Evolutionary conservation across 2,329 filamentous ascomycete genomes (phyloP).

Genomic region (Colletotrichum sp.): DNA sequence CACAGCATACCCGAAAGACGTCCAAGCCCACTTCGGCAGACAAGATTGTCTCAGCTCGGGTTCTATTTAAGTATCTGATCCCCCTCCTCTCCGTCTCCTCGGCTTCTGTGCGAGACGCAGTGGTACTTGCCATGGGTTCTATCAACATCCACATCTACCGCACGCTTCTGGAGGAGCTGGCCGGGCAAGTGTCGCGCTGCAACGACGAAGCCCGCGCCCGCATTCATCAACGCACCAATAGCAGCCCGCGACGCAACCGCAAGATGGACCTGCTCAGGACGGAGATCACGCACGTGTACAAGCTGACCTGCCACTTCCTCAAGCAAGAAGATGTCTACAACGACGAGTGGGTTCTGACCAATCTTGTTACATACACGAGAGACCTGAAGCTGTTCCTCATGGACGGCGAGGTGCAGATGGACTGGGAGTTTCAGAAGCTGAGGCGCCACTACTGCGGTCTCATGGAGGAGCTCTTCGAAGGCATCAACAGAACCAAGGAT

Average conservation of each 20-base stretch:
- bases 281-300: constrained; percentile 96
- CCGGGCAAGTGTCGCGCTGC: constrained; percentile 84
- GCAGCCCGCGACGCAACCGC: constrained; percentile 79
- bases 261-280: constrained; percentile 88
- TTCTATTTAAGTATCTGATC: constrained; percentile 90
- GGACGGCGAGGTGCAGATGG: constrained; percentile 91
- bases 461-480: constrained; percentile 91
- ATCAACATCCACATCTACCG: constrained; percentile 96
- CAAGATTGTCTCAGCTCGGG: constrained; percentile 86
- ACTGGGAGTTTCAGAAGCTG: constrained; percentile 92
- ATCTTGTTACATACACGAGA: constrained; percentile 87
- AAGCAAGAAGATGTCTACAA: constrained; percentile 78
- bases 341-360: constrained; percentile 89
- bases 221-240: constrained; percentile 85
- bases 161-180: constrained; percentile 86
- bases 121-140: constrained; percentile 89
- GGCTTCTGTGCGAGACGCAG: constrained; percentile 83
- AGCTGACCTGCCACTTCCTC: constrained; percentile 89
- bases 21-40: constrained; percentile 70
- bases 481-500: constrained; percentile 84
- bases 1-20: constrained; percentile 85
- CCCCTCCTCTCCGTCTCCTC: constrained; percentile 84
- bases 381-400: constrained; percentile 94
- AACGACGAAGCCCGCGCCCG: constrained; percentile 87
- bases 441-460: constrained; percentile 93